phyloP scores from a whole-genome alignment of 768 basidiomycete species.

The Dictyophora rubrovolvata region DNA sequence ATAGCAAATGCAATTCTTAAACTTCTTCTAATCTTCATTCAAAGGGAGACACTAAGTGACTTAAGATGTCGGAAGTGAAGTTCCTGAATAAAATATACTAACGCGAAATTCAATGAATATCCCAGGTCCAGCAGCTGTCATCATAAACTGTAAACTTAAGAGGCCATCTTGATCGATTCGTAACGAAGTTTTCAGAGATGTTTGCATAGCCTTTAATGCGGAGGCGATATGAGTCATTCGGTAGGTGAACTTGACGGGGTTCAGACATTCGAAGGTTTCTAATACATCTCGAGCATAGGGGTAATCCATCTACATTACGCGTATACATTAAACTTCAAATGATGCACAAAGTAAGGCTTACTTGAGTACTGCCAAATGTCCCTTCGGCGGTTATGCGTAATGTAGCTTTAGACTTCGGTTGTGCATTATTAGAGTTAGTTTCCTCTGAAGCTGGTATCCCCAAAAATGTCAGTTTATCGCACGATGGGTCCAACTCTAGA shows the following conservation, averaged over 20 bases:
- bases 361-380: slow-evolving; percentile 80
- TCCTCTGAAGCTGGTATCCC: slow-evolving; percentile 46
- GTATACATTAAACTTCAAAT: not conserved
- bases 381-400: slow-evolving; percentile 76
- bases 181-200: slow-evolving; percentile 80
- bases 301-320: slow-evolving; percentile 72
- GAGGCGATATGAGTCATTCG: slow-evolving; percentile 67
- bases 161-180: slow-evolving; percentile 77
- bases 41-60: slow-evolving; percentile 5
- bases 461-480: slow-evolving; percentile 75
- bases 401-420: slow-evolving; percentile 39
- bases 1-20: not conserved
- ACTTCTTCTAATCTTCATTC: not conserved
- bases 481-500: slow-evolving; percentile 82
- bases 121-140: slow-evolving; percentile 46
- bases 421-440: slow-evolving; percentile 17
- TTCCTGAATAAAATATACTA: slow-evolving; percentile 21
- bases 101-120: slow-evolving; percentile 88
- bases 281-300: slow-evolving; percentile 87
- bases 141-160: slow-evolving; percentile 83
- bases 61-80: not conserved
- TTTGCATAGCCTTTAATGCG: slow-evolving; percentile 65
- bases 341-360: slow-evolving; percentile 18
- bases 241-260: slow-evolving; percentile 70
- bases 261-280: slow-evolving; percentile 77